These are phyloP conservation scores for Picea engelmannii DNA, from an alignment of 83 land plant species.

Conservation along the genomic window DNA sequence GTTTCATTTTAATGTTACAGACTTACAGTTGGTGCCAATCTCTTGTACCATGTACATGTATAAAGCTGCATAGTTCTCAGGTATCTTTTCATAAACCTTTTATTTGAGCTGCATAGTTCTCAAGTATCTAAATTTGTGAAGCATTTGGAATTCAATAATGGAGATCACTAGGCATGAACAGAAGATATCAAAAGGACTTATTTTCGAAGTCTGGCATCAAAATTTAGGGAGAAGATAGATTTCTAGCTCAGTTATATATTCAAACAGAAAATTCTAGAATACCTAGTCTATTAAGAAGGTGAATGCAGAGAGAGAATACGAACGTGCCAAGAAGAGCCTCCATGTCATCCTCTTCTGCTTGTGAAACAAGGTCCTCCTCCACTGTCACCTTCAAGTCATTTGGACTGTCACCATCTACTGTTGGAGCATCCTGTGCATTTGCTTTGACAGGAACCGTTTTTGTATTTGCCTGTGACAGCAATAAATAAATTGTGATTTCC, in stretches of 20 bases:
- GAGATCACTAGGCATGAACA: background rate
- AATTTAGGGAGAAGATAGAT: background rate
- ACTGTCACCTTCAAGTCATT: conserved; percentile 64
- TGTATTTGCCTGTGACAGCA: conserved; percentile 67
- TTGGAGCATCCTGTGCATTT: conserved; percentile 44
- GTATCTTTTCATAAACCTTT: background rate
- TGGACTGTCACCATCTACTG: conserved; percentile 34
- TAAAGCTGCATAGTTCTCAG: background rate
- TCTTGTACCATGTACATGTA: background rate
- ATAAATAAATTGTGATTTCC: background rate
- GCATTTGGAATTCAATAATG: background rate
- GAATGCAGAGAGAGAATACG: conserved; percentile 25
- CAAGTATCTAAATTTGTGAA: background rate
- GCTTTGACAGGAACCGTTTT: conserved; percentile 54
- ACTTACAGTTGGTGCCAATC: background rate
- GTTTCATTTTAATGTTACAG: background rate
- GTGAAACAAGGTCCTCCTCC: conserved; percentile 89
- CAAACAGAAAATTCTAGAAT: conserved; percentile 10
- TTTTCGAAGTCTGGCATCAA: background rate
- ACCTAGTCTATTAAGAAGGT: conserved; percentile 5
- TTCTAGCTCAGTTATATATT: background rate
- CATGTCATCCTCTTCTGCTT: conserved; percentile 98
- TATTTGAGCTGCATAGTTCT: background rate
- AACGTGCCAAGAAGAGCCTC: conserved; percentile 97
- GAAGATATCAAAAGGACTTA: background rate